Conservation (phyloP, 148 eudicot species). For the Drosera capensis region DNA sequence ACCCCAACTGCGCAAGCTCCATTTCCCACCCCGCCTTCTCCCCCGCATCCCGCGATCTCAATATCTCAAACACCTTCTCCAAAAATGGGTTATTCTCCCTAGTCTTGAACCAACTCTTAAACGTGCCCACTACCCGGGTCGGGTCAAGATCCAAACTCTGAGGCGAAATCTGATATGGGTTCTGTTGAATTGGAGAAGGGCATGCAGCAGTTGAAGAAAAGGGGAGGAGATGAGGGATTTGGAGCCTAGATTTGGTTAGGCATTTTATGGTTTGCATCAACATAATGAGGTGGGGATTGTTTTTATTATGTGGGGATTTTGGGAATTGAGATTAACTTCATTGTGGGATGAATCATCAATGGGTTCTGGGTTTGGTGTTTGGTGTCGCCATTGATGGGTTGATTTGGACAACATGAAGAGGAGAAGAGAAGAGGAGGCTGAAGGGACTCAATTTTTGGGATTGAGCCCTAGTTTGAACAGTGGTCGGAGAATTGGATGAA, state of each 20-base stretch:
- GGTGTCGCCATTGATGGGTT: too few species aligned
- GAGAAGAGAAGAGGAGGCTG: too few species aligned
- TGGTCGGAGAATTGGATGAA: too few species aligned
- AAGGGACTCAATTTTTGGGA: too few species aligned
- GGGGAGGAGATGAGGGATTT: slow-evolving; percentile 9
- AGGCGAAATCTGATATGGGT: background rate
- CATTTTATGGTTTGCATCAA: slow-evolving; percentile 18
- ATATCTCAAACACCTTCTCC: slow-evolving; percentile 28
- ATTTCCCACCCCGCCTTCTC: too few species aligned
- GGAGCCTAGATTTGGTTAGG: slow-evolving; percentile 19
- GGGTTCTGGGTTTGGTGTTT: too few species aligned
- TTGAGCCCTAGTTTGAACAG: too few species aligned
- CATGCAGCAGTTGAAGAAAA: slow-evolving; percentile 7
- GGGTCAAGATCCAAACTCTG: slow-evolving; percentile 7
- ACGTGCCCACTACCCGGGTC: slow-evolving; percentile 17
- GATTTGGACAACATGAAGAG: too few species aligned
- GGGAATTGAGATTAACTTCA: background rate
- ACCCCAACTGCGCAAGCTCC: slow-evolving; percentile 15
- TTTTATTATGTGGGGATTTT: background rate
- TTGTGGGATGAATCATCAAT: too few species aligned
- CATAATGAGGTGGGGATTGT: slow-evolving; percentile 6
- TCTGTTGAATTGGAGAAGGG: background rate
- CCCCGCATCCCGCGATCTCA: slow-evolving; percentile 8
- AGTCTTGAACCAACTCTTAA: slow-evolving; percentile 35
- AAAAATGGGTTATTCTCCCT: slow-evolving; percentile 16